These are phyloP conservation scores for Rhodamnia rubescens DNA, from an alignment of 345 rosid genomes.

Conservation along the genomic window DNA sequence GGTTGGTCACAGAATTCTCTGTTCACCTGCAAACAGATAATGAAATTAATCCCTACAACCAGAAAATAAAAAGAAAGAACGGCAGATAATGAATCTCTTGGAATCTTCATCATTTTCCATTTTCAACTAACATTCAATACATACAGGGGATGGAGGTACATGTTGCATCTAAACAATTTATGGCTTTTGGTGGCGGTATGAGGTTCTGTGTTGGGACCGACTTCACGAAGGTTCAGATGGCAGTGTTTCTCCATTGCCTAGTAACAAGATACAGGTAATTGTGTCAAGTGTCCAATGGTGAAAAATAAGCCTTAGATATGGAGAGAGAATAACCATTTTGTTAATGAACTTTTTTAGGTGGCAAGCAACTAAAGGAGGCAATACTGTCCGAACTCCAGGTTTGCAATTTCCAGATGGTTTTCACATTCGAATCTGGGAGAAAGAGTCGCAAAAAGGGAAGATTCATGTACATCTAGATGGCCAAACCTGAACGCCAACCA, in stretches of 20 bases:
- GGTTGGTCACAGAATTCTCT: slow-evolving; percentile 26
- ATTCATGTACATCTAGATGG: neutral
- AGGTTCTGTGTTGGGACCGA: slow-evolving; percentile 93
- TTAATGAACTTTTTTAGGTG: slow-evolving; percentile 38
- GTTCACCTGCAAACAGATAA: neutral
- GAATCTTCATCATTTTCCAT: neutral
- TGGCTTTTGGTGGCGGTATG: slow-evolving; percentile 98
- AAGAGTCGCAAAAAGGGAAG: slow-evolving; percentile 3
- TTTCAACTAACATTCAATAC: neutral
- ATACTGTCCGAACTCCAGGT: slow-evolving; percentile 70
- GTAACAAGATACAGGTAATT: slow-evolving; percentile 78
- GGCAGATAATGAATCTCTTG: neutral
- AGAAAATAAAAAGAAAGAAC: neutral
- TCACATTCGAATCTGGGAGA: slow-evolving; percentile 43
- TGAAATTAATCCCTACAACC: neutral
- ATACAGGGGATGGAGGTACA: slow-evolving; percentile 46
- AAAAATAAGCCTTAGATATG: neutral
- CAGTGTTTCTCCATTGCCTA: slow-evolving; percentile 68
- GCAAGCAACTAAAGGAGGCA: slow-evolving; percentile 63
- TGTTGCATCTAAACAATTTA: slow-evolving; percentile 65
- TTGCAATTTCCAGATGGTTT: slow-evolving; percentile 76
- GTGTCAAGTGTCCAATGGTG: neutral
- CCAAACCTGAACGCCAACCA: neutral
- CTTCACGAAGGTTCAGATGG: slow-evolving; percentile 83
- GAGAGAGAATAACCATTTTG: neutral